These are phyloP conservation scores for Macrocybe sp. DNA, from an alignment of 1,284 basidiomycete genomes.

Conservation along the genomic window DNA sequence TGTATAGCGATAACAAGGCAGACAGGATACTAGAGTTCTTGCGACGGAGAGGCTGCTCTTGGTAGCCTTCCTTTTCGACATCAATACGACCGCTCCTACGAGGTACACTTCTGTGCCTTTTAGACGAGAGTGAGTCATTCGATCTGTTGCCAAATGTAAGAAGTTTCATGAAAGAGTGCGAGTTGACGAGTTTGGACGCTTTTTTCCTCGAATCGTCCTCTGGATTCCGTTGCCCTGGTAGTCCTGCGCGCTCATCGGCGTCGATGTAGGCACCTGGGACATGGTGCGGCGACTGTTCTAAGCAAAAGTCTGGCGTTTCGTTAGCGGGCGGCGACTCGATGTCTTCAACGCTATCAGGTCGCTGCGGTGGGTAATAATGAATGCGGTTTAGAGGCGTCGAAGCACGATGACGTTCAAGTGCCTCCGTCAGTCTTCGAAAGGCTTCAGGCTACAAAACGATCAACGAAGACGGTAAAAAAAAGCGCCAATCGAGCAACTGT, in stretches of 20 bases:
- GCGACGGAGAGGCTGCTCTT: background rate
- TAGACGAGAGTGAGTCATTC: slow-evolving; percentile 4
- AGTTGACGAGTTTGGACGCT: slow-evolving; percentile 24
- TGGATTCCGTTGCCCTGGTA: slow-evolving; percentile 28
- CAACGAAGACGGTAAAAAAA: background rate
- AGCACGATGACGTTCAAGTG: slow-evolving; percentile 16
- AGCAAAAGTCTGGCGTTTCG: slow-evolving; percentile 8
- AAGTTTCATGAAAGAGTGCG: slow-evolving; percentile 17
- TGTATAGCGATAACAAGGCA: slow-evolving; percentile 48
- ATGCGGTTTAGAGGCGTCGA: slow-evolving; percentile 8
- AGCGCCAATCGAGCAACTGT: background rate
- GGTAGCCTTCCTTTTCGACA: slow-evolving; percentile 23
- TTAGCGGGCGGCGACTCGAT: background rate
- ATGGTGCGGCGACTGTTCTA: slow-evolving; percentile 18
- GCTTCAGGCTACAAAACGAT: slow-evolving; percentile 36
- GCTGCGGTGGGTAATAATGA: slow-evolving; percentile 11
- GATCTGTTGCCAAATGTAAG: background rate
- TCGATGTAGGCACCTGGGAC: slow-evolving; percentile 40
- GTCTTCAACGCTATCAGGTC: background rate
- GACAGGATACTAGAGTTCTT: slow-evolving; percentile 16
- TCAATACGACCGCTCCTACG: slow-evolving; percentile 13
- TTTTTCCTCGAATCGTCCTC: slow-evolving; percentile 18
- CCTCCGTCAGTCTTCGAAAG: slow-evolving; percentile 40
- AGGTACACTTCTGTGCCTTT: background rate
- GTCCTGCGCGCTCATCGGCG: slow-evolving; percentile 35